Conservation (phyloP, 306 rosid genomes). For the Castanopsis chinensis region DNA sequence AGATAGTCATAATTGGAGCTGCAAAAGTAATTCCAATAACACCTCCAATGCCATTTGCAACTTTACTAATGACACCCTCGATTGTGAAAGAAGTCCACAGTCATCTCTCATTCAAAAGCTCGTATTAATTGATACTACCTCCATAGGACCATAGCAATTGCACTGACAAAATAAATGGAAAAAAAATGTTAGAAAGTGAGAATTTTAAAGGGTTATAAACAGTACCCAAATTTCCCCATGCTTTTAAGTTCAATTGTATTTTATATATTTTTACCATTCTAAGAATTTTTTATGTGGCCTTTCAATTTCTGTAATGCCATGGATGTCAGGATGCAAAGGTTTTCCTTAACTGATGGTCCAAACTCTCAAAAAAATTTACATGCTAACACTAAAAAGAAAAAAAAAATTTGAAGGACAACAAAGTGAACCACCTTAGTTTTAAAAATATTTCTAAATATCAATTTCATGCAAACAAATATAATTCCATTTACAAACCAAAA, state of each 20-base stretch:
- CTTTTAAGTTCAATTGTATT: background rate
- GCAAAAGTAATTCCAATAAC: conserved; percentile 29
- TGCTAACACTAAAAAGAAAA: too few relatives aligned
- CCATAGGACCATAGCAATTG: background rate
- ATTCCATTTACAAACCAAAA: too few relatives aligned
- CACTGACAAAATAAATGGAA: too few relatives aligned
- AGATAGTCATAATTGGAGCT: conserved; percentile 40
- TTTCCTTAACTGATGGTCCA: background rate
- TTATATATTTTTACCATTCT: background rate
- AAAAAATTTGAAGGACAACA: too few relatives aligned
- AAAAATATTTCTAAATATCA: too few relatives aligned
- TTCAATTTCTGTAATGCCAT: background rate
- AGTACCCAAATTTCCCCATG: background rate
- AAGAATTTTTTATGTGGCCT: background rate
- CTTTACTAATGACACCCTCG: conserved; percentile 36
- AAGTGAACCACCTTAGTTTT: too few relatives aligned
- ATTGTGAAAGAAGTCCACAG: conserved; percentile 7
- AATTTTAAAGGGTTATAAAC: background rate
- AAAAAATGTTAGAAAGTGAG: background rate
- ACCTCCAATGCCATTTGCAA: conserved; percentile 32
- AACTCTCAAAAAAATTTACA: background rate
- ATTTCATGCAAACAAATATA: too few relatives aligned
- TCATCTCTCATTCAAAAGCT: background rate
- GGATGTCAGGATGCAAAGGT: background rate
- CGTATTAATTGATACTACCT: background rate